Percentiles rank a stretch among this genome's conserved stretches.
Conservation (phyloP, 2,329 filamentous ascomycete genomes). For the Huntiella abstrusa region DNA sequence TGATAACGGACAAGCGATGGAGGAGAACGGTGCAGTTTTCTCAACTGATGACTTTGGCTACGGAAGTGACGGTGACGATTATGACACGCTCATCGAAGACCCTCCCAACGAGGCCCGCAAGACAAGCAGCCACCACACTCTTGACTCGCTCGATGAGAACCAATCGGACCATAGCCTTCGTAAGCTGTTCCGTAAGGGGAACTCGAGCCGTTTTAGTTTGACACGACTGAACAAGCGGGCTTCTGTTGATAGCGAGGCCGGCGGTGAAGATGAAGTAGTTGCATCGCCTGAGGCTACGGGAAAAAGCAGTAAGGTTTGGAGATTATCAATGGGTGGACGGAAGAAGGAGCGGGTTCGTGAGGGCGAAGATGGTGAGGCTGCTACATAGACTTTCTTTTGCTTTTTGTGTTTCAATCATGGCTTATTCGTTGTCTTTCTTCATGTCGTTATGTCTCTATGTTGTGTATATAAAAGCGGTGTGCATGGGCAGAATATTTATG, state of each 20-base stretch:
- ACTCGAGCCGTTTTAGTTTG: constrained; percentile 45
- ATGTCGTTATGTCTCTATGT: background rate
- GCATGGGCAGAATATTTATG: too few relatives aligned
- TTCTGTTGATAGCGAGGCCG: constrained; percentile 38
- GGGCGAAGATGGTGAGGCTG: constrained; percentile 16
- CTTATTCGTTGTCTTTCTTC: background rate
- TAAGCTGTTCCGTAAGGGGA: constrained; percentile 46
- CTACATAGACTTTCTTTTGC: background rate
- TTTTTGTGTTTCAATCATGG: background rate
- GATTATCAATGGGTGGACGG: constrained; percentile 42
- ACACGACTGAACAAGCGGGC: constrained; percentile 39
- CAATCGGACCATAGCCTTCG: constrained; percentile 38
- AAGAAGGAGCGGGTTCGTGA: constrained; percentile 27
- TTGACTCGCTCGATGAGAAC: constrained; percentile 27
- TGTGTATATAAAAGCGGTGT: too few relatives aligned
- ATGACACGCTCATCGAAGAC: constrained; percentile 19
- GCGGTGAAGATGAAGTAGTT: constrained; percentile 34
- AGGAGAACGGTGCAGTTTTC: constrained; percentile 8
- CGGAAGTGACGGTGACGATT: constrained; percentile 10
- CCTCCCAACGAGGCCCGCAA: constrained; percentile 33
- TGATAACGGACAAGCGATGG: constrained; percentile 22
- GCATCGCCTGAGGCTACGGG: constrained; percentile 19
- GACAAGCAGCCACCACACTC: constrained; percentile 31
- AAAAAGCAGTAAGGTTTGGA: constrained; percentile 23
- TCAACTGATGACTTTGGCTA: background rate